Base-by-base conservation (phyloP, 352 stramenopile species). In the Globisporangium lucens region DNA sequence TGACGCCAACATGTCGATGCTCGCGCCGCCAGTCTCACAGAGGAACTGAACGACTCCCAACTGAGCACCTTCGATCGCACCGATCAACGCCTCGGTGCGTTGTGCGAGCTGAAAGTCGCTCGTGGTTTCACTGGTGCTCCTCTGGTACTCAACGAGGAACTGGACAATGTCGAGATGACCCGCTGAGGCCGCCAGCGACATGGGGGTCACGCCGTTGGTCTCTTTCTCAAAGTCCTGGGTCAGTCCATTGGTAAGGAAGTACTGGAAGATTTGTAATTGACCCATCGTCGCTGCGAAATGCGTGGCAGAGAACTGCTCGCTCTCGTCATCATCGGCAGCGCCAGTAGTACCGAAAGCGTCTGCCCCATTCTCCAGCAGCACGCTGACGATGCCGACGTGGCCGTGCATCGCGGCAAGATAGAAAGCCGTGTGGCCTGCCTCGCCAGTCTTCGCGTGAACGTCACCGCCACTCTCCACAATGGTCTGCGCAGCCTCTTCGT, bases 331-430 rank as follows among this genome's bases (percentile, higher is more conserved):
- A 8, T 15, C 27, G 35, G 24, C 27, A n/a, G 24, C 6, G 4
- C 30, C n/a, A 58, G 29, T n/a, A 38, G 12, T 20, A 24, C 24
- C 53, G 55, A 53, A 58, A 17, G 61, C n/a, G 8, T 63, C 63
- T 4, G 53, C 63, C 5, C 65, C 56, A 5, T 68, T 65, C 29
- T 70, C 75, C 53, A 57, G 27, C 10, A 67, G 66, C 30, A 51
- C 10, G 46, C 64, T 80, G 29, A 49, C 61, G 38, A 76, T 61
- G 0, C 13, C 3, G 49, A 60, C 30, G 70, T 79, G 33, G 71
- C 47, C 65, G 64, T 83, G 5, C 53, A 83, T 68, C 53, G 72
- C 43, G 5, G 67, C 24, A 70, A 81, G 66, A 55, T 81, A 61
- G 24, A 61, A 22, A 47, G 65, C 43, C 12, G 47, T 51, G 56